A percentile compares a stretch with the other conserved stretches of the same genome.
These are phyloP conservation scores for Trametes cubensis DNA, from an alignment of 768 basidiomycete species.

Conservation along the genomic window DNA sequence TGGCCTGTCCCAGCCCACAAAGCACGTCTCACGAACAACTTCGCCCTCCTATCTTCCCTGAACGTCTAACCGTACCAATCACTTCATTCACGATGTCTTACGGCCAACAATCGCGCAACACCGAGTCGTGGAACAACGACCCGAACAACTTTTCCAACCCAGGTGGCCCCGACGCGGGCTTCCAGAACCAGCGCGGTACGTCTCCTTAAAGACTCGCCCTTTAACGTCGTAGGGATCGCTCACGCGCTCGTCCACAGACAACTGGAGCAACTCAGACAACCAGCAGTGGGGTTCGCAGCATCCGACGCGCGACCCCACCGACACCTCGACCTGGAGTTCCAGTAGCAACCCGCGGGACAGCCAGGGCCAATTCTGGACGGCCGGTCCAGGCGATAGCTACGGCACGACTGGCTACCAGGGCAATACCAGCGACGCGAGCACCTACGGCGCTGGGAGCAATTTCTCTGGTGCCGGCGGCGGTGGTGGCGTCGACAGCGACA, in stretches of 20 bases:
- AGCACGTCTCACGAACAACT: not conserved
- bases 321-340: constrained; percentile 11
- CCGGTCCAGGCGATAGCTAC: constrained; percentile 20
- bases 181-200: constrained; percentile 8
- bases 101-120: constrained; percentile 17
- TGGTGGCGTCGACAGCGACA: constrained; percentile 1
- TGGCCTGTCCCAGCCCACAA: not conserved
- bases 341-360: constrained; percentile 5
- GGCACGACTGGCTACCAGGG: constrained; percentile 18
- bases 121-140: constrained; percentile 26
- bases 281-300: constrained; percentile 10
- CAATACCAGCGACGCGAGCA: constrained; percentile 22
- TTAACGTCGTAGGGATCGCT: too few species aligned
- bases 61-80: not conserved
- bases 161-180: constrained; percentile 12
- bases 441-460: constrained; percentile 19
- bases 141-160: constrained; percentile 23
- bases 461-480: constrained; percentile 4
- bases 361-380: constrained; percentile 13
- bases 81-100: constrained; percentile 15
- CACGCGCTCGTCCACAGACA: not conserved
- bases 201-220: too few species aligned
- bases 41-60: not conserved
- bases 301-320: constrained; percentile 21
- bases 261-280: not conserved